These are phyloP conservation scores for Penicillium sp. DNA, from an alignment of 2,329 filamentous ascomycete species.

Conservation along the genomic window DNA sequence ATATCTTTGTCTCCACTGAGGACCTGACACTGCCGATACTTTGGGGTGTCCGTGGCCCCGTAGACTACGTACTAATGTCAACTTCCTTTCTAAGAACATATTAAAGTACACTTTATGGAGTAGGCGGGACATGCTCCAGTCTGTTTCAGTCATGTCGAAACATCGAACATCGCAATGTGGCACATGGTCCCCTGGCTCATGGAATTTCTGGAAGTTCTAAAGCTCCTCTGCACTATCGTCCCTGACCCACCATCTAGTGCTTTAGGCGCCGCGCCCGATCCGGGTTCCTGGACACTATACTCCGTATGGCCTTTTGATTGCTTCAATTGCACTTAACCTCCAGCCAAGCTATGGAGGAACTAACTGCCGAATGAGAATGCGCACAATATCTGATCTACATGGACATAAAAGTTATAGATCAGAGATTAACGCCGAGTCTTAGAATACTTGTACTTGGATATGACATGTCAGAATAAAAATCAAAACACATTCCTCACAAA, in stretches of 20 bases:
- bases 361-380: too few species aligned
- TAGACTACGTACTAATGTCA: background rate
- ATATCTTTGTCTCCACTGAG: conserved; percentile 5
- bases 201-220: conserved; percentile 22
- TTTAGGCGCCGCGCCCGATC: conserved; percentile 22
- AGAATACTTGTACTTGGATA: background rate
- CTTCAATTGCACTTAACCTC: background rate
- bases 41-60: background rate
- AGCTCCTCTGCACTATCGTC: conserved; percentile 14
- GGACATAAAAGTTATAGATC: background rate
- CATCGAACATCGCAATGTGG: background rate
- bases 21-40: conserved; percentile 6
- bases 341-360: background rate
- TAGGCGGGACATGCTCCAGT: background rate
- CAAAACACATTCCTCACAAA: background rate
- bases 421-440: background rate
- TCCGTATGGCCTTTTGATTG: background rate
- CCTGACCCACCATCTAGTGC: conserved; percentile 27
- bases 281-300: background rate
- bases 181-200: conserved; percentile 17
- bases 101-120: too few species aligned
- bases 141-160: background rate
- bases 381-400: background rate
- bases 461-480: background rate
- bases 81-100: background rate